Base-by-base conservation (phyloP, 495 filamentous ascomycete species). In the Daldinia decipiens region DNA sequence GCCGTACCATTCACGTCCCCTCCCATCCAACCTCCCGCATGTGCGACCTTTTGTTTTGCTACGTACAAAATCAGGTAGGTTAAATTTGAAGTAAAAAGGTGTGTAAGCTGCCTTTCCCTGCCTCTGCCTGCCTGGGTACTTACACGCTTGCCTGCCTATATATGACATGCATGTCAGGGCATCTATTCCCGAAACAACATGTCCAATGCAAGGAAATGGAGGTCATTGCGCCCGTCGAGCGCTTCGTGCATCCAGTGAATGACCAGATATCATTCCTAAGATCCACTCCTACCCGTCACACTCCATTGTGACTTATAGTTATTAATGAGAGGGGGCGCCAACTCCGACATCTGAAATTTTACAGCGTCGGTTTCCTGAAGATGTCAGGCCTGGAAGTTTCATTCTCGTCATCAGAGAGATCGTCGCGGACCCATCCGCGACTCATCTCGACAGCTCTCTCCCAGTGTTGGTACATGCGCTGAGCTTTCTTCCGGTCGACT, bases 381-480 rank as follows among this genome's bases (percentile, higher is more conserved):
- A 73, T 73, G 24, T 68, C 65, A 2, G 70, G 70, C 27, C 65
- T 65, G 1, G 54, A 38, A 5, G 13, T n/a, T 21, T 65, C 60
- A n/a, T 58, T 21, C 8, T 58, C 50, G 24, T 63, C 70, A 13
- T 68, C 64, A 13, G 66, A 43, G 8, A 53, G 38, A 31, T 73
- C 70, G 60, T 73, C 70, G 39, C 70, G 65, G 55, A 91, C 81
- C 94, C 94, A 97, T 47, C 94, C 94, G 67, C 87, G 88, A 70
- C 92, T 92, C 91, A 96, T 97, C 77, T 95, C 88, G 12, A 98
- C 94, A 2, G 94, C 94, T 73, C 92, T 89, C 62, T 87, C 84
- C 94, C 94, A 98, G 72, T 88, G 88, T 60, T 82, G 86, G 72
- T 94, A 96, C 89, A 94, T 87, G 76, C 82, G 83, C 13, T 77